Conservation (phyloP, 352 stramenopile genomes). For the Globisporangium irregulare region DNA sequence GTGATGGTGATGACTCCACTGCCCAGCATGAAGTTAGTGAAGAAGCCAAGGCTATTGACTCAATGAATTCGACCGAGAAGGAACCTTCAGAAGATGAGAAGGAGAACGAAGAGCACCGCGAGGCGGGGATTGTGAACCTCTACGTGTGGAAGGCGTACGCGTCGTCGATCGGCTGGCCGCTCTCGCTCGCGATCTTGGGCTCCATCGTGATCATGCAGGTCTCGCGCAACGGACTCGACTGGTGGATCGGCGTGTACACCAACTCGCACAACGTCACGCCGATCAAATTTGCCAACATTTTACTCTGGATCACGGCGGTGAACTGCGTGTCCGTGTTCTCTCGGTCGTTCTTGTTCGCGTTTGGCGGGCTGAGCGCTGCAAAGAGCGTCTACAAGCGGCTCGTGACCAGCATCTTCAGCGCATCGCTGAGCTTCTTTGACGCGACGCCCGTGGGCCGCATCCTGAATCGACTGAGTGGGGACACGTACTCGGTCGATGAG, state of each 20-base stretch:
- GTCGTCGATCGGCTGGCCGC: slow-evolving; percentile 37
- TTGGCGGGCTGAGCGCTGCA: slow-evolving; percentile 69
- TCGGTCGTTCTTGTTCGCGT: slow-evolving; percentile 86
- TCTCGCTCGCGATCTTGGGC: slow-evolving; percentile 51
- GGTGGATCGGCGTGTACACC: slow-evolving; percentile 83
- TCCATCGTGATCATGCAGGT: slow-evolving; percentile 70
- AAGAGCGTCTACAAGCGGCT: slow-evolving; percentile 57
- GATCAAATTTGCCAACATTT: slow-evolving; percentile 43
- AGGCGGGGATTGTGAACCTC: slow-evolving; percentile 46
- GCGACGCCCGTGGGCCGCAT: slow-evolving; percentile 62
- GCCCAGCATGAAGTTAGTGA: background rate
- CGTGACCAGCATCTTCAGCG: slow-evolving; percentile 45
- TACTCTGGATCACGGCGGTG: slow-evolving; percentile 60
- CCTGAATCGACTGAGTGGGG: slow-evolving; percentile 74
- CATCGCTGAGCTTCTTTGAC: slow-evolving; percentile 70
- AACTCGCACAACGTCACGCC: slow-evolving; percentile 52
- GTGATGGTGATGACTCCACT: background rate
- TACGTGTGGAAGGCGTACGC: slow-evolving; percentile 68
- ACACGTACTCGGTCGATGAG: slow-evolving; percentile 85
- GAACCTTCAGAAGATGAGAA: background rate
- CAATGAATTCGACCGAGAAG: background rate
- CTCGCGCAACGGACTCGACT: slow-evolving; percentile 75
- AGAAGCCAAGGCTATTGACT: background rate
- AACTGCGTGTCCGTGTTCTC: slow-evolving; percentile 71
- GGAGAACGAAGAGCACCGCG: slow-evolving; percentile 46